These are phyloP conservation scores for Ilex asprella DNA, from an alignment of 257 asterid genomes.

Conservation along the genomic window DNA sequence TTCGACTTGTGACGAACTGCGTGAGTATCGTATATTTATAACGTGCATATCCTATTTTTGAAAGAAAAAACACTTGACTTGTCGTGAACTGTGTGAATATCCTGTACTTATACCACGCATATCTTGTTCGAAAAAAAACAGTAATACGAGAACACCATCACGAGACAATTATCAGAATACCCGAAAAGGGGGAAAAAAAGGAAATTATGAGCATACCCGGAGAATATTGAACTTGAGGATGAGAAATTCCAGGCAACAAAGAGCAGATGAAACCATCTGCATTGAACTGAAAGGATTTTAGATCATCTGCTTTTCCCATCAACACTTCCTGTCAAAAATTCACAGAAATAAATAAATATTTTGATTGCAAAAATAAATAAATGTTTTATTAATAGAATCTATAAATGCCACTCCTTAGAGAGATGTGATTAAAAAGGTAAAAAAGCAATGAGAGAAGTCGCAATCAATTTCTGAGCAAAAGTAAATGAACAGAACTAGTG, in stretches of 20 bases:
- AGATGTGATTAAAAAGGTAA: no score
- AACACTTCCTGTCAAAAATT: conserved; percentile 58
- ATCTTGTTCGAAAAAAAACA: no score
- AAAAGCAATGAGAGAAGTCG: conserved; percentile 3
- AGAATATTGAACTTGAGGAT: conserved; percentile 74
- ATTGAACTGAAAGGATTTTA: conserved; percentile 54
- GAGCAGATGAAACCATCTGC: conserved; percentile 83
- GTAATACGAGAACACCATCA: no score
- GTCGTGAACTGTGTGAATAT: no score
- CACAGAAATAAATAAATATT: not conserved
- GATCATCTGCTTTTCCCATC: conserved; percentile 62
- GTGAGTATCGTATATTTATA: no score
- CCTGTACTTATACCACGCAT: no score
- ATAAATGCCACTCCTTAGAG: no score
- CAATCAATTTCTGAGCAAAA: conserved; percentile 19
- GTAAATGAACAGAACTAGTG: conserved; percentile 6
- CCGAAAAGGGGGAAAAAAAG: no score
- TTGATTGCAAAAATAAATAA: not conserved
- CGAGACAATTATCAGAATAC: no score
- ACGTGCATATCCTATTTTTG: no score
- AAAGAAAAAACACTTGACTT: no score
- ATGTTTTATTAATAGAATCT: not conserved
- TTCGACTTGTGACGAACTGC: no score
- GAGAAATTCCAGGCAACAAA: conserved; percentile 67
- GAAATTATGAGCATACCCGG: conserved; percentile 41